Evolutionary conservation across 768 basidiomycete genomes (phyloP).

Genomic region (Hebeloma cylindrosporum): DNA sequence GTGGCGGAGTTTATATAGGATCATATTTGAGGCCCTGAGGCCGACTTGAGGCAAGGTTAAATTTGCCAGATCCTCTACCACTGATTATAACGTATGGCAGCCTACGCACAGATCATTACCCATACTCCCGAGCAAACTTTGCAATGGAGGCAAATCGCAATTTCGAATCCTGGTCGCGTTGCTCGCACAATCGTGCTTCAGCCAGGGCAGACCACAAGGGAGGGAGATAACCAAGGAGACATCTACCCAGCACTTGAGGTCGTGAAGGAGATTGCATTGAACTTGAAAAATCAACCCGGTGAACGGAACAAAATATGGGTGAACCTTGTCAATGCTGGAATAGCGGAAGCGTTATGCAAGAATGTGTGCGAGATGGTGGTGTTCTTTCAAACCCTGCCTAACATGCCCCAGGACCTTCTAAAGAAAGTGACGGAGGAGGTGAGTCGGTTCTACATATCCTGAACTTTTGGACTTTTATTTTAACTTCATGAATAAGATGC

Average conservation of each 20-base stretch:
- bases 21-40: no score
- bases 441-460: background rate
- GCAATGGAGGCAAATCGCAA: conserved; percentile 1
- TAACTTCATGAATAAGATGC: background rate
- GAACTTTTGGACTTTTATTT: background rate
- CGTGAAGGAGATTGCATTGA: conserved; percentile 2
- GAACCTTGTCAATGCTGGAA: conserved; percentile 3
- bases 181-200: conserved; percentile 5
- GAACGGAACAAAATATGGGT: background rate
- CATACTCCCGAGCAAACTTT: conserved; percentile 5
- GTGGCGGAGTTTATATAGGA: no score
- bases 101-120: conserved; percentile 6
- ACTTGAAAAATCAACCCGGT: background rate
- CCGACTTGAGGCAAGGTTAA: no score
- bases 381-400: background rate
- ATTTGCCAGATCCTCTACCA: no score
- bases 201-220: conserved; percentile 1
- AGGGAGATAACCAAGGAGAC: conserved; percentile 8
- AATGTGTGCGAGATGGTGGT: conserved; percentile 1
- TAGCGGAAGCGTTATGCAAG: conserved; percentile 7
- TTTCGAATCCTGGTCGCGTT: conserved; percentile 5
- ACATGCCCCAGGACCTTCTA: background rate
- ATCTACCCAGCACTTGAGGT: conserved; percentile 5
- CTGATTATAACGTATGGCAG: no score
- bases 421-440: background rate